phyloP scores from a whole-genome alignment of 495 filamentous ascomycete species.

The Penicillium cataractarum region DNA sequence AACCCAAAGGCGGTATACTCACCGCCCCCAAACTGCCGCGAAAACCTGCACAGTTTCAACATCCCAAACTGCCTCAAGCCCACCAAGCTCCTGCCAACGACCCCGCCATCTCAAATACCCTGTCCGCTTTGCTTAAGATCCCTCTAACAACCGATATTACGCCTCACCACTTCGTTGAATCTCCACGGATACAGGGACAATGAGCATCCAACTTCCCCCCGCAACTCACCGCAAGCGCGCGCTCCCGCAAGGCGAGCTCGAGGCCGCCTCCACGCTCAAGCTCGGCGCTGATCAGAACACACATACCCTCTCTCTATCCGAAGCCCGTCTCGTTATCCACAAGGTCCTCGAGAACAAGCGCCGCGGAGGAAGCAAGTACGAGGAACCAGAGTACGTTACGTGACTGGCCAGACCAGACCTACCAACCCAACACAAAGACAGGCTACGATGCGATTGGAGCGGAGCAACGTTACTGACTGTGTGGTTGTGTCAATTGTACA shows the following conservation, averaged over 20 bases:
- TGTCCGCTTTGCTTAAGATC: neutral
- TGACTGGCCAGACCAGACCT: neutral
- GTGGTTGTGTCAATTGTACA: constrained; percentile 22
- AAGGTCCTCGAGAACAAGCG: constrained; percentile 72
- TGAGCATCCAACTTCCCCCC: constrained; percentile 48
- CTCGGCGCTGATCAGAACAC: constrained; percentile 92
- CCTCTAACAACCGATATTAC: neutral
- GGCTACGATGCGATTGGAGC: neutral
- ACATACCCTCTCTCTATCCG: constrained; percentile 83
- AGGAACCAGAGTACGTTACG: constrained; percentile 53
- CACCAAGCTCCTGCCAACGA: neutral
- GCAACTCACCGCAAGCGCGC: constrained; percentile 74
- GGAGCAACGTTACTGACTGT: neutral
- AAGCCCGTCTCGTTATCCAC: constrained; percentile 89
- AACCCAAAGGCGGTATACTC: constrained; percentile 19
- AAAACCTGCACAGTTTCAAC: constrained; percentile 26
- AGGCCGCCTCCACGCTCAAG: constrained; percentile 76
- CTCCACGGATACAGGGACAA: constrained; percentile 18
- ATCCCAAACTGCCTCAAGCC: constrained; percentile 2
- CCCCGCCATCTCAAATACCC: neutral
- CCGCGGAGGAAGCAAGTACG: constrained; percentile 50
- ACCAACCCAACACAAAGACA: neutral
- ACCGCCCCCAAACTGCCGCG: constrained; percentile 30
- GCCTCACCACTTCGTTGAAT: neutral
- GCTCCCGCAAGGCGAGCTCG: constrained; percentile 78